Percentiles rank a stretch among this genome's conserved stretches.
Conservation (phyloP, 2,329 filamentous ascomycete species). For the Emergomyces africanus region DNA sequence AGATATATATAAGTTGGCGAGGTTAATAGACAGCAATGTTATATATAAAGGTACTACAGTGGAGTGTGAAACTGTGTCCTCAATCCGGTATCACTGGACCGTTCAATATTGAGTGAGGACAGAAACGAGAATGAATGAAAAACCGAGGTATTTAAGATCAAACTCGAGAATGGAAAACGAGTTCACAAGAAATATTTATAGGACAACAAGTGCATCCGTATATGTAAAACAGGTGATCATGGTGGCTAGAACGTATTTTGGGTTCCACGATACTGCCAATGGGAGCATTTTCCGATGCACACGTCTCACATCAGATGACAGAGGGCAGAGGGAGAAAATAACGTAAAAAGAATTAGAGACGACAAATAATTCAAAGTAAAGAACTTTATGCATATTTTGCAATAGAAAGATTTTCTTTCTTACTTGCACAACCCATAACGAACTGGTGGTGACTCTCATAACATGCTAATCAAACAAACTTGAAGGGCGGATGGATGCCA, state of each 20-base stretch:
- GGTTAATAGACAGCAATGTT: background rate
- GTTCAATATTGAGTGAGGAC: background rate
- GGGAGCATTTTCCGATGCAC: background rate
- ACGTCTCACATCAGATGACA: background rate
- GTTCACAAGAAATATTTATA: background rate
- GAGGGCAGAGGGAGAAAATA: background rate
- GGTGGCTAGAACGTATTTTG: background rate
- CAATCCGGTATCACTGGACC: background rate
- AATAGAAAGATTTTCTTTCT: background rate
- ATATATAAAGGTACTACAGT: background rate
- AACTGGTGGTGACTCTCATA: background rate
- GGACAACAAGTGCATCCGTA: no score
- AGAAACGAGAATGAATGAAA: background rate
- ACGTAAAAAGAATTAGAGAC: background rate
- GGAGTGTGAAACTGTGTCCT: no score
- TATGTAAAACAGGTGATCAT: background rate
- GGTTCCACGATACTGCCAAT: background rate
- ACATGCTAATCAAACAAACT: no score
- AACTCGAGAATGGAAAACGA: background rate
- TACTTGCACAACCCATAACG: background rate
- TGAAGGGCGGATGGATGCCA: no score
- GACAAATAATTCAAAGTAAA: background rate
- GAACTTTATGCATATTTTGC: background rate
- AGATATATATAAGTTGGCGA: background rate
- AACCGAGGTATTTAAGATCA: background rate